These are phyloP conservation scores for Daldinia eschscholtzii DNA, from an alignment of 2,329 filamentous ascomycete genomes.

Conservation along the genomic window DNA sequence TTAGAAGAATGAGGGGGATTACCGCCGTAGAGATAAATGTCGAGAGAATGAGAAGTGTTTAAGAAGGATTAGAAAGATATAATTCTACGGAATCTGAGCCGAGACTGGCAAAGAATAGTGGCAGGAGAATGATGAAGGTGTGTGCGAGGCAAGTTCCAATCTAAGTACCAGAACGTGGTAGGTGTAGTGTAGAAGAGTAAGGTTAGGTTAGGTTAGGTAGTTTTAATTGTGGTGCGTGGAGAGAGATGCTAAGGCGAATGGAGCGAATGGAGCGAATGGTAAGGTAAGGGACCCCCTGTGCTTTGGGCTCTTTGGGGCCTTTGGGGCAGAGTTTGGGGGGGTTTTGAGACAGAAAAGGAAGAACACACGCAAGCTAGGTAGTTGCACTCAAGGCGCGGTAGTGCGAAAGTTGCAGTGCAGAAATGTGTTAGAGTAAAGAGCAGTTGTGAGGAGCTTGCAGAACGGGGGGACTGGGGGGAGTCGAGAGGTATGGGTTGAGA, in stretches of 20 bases:
- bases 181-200: constrained; percentile 16
- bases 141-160: constrained; percentile 12
- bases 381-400: constrained; percentile 4
- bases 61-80: constrained; percentile 33
- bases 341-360: background rate
- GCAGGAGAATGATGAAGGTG: constrained; percentile 23
- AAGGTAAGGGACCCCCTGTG: constrained; percentile 23
- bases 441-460: constrained; percentile 36
- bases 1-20: constrained; percentile 14
- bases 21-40: constrained; percentile 19
- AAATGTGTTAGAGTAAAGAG: constrained; percentile 20
- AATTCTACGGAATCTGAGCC: constrained; percentile 43
- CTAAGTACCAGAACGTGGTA: constrained; percentile 30
- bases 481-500: constrained; percentile 44
- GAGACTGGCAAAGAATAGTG: constrained; percentile 42
- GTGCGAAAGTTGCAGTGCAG: background rate
- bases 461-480: constrained; percentile 38
- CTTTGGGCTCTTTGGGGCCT: constrained; percentile 27
- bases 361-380: background rate
- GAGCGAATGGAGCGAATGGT: background rate
- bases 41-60: constrained; percentile 9
- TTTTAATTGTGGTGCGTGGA: constrained; percentile 12
- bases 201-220: background rate
- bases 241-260: constrained; percentile 3
- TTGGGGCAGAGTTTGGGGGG: background rate